phyloP scores from a whole-genome alignment of 2,329 filamentous ascomycete genomes.

The Falciphora oryzae region DNA sequence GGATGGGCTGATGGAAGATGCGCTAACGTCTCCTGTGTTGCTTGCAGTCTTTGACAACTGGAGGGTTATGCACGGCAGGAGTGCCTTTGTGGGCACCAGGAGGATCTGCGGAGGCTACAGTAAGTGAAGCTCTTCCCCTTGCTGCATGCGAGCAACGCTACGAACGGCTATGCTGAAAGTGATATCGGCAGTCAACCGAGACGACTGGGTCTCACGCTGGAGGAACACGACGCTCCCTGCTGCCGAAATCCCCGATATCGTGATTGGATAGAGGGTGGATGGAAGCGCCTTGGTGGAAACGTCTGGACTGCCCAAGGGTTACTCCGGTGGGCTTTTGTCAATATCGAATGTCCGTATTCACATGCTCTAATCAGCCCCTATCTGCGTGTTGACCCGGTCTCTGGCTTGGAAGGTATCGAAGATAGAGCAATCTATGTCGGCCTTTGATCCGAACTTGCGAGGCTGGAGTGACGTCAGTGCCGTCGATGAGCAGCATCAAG shows the following conservation, averaged over 20 bases:
- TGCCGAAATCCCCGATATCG: slow-evolving; percentile 34
- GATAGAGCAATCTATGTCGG: background rate
- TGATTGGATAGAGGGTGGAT: slow-evolving; percentile 21
- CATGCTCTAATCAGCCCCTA: too few relatives aligned
- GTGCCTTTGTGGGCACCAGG: slow-evolving; percentile 74
- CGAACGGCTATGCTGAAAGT: slow-evolving; percentile 13
- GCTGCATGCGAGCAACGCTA: background rate
- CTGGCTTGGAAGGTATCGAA: background rate
- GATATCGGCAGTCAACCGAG: slow-evolving; percentile 57
- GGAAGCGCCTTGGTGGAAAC: background rate
- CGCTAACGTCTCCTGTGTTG: background rate
- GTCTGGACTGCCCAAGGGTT: too few relatives aligned
- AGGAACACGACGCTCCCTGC: slow-evolving; percentile 60
- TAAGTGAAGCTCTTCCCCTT: slow-evolving; percentile 38
- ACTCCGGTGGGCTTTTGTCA: too few relatives aligned
- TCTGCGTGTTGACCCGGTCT: too few relatives aligned
- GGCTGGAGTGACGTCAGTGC: too few relatives aligned
- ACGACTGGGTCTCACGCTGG: slow-evolving; percentile 75
- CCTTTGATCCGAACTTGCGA: too few relatives aligned
- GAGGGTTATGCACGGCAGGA: slow-evolving; percentile 84
- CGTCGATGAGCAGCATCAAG: too few relatives aligned
- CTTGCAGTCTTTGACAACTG: slow-evolving; percentile 88
- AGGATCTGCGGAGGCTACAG: slow-evolving; percentile 90
- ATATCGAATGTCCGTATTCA: too few relatives aligned
- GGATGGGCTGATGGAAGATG: background rate